Evolutionary conservation across 2,329 filamentous ascomycete genomes (phyloP).

Genomic region (Aspergillus sp.): DNA sequence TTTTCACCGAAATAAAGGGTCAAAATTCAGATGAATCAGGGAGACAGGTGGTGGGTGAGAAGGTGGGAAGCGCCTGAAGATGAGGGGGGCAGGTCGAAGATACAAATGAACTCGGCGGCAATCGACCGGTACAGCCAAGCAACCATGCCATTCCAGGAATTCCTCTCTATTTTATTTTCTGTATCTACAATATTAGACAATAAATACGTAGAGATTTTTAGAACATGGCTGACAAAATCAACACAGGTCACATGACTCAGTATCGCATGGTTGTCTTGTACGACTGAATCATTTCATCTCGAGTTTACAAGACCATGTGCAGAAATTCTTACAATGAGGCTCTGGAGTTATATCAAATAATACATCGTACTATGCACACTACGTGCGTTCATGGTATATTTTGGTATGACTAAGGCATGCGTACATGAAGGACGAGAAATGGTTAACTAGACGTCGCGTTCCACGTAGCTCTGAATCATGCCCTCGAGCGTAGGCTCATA

Average conservation of each 20-base stretch:
- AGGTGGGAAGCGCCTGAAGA: not conserved
- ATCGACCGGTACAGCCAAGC: not conserved
- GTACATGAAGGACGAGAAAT: too few relatives aligned
- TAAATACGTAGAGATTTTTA: not conserved
- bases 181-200: not conserved
- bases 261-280: not conserved
- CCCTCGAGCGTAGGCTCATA: slow-evolving; percentile 76
- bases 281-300: too few relatives aligned
- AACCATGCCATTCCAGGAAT: not conserved
- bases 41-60: slow-evolving; percentile 9
- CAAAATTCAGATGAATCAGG: not conserved
- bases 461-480: slow-evolving; percentile 75
- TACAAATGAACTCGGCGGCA: not conserved
- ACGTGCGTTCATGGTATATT: not conserved
- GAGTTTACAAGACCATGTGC: too few relatives aligned
- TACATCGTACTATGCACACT: too few relatives aligned
- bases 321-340: too few relatives aligned
- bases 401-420: not conserved
- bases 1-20: not conserved
- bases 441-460: slow-evolving; percentile 40
- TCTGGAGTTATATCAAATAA: too few relatives aligned
- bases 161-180: too few relatives aligned
- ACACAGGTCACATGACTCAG: not conserved
- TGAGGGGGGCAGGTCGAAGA: not conserved
- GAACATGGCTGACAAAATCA: not conserved